phyloP scores from a whole-genome alignment of 2,329 filamentous ascomycete genomes.

The Bertia moriformis region DNA sequence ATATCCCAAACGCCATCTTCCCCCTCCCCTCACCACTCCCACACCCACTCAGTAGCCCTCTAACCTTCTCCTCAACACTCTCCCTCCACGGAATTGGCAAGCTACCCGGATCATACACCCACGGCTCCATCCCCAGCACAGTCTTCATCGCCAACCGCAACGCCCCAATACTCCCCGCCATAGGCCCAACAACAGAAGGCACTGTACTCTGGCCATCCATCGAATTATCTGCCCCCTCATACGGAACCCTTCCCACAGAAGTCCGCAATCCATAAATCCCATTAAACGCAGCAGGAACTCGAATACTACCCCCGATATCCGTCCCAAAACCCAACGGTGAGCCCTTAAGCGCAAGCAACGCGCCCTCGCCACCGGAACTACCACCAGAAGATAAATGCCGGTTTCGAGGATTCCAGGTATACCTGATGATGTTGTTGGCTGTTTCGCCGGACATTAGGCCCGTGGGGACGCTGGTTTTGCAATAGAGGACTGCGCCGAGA shows the following conservation, averaged over 20 bases:
- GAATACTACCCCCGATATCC: slow-evolving; percentile 5
- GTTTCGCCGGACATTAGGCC: slow-evolving; percentile 5
- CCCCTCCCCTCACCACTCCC: background rate
- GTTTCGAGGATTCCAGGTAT: slow-evolving; percentile 5
- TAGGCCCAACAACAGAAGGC: slow-evolving; percentile 3
- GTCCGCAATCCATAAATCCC: slow-evolving; percentile 4
- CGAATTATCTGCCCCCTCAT: background rate
- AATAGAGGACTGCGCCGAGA: slow-evolving; percentile 4
- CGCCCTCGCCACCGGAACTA: slow-evolving; percentile 6
- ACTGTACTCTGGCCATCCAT: slow-evolving; percentile 3
- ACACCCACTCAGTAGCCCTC: background rate
- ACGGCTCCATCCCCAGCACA: slow-evolving; percentile 4
- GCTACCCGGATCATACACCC: background rate
- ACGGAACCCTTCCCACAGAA: slow-evolving; percentile 3
- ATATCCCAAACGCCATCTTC: background rate
- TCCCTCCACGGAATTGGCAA: background rate
- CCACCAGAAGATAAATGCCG: slow-evolving; percentile 5
- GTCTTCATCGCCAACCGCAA: slow-evolving; percentile 4
- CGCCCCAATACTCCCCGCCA: slow-evolving; percentile 3
- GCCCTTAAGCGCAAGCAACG: slow-evolving; percentile 4
- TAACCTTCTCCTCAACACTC: background rate
- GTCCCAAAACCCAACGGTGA: slow-evolving; percentile 5
- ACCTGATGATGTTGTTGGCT: slow-evolving; percentile 6
- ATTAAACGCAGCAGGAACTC: slow-evolving; percentile 5
- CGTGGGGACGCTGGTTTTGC: slow-evolving; percentile 2